phyloP scores from a whole-genome alignment of 164 flowering plant species.

The Akebia trifoliata region DNA sequence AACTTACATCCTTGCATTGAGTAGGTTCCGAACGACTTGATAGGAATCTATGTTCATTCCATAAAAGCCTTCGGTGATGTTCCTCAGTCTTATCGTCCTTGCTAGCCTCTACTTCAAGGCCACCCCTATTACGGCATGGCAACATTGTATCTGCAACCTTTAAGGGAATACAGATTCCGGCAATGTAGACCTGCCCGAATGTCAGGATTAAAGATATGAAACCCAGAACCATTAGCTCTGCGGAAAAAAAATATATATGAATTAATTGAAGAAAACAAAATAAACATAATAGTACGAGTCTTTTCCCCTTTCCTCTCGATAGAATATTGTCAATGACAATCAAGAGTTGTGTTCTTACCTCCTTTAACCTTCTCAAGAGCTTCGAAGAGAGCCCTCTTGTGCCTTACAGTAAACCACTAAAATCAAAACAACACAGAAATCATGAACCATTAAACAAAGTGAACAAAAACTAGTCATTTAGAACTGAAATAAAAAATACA shows the following conservation, averaged over 20 bases:
- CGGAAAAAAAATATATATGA: constrained; percentile 3
- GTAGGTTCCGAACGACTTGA: too few species aligned
- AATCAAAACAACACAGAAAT: constrained; percentile 5
- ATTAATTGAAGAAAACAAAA: background rate
- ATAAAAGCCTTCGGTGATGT: constrained; percentile 44
- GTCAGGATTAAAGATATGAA: constrained; percentile 63
- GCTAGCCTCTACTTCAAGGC: constrained; percentile 3
- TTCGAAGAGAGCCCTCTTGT: constrained; percentile 68
- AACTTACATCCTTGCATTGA: too few species aligned
- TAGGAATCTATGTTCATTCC: constrained; percentile 46
- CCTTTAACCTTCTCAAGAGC: constrained; percentile 91
- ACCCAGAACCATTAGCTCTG: constrained; percentile 74
- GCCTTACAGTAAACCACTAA: constrained; percentile 68
- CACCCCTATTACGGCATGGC: constrained; percentile 40
- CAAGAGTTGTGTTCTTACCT: constrained; percentile 39
- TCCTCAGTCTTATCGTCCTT: background rate
- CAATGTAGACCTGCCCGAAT: constrained; percentile 42
- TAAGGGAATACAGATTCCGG: constrained; percentile 46
- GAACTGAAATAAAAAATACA: background rate
- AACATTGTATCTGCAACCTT: constrained; percentile 42
- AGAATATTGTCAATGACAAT: too few species aligned
- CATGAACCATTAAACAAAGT: background rate
- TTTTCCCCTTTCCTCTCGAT: too few species aligned
- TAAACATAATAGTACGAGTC: constrained; percentile 36
- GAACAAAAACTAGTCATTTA: background rate